Percentiles rank a stretch among this genome's conserved stretches.
phyloP scores from a whole-genome alignment of 495 filamentous ascomycete genomes.

The Aspergillus biplanus region DNA sequence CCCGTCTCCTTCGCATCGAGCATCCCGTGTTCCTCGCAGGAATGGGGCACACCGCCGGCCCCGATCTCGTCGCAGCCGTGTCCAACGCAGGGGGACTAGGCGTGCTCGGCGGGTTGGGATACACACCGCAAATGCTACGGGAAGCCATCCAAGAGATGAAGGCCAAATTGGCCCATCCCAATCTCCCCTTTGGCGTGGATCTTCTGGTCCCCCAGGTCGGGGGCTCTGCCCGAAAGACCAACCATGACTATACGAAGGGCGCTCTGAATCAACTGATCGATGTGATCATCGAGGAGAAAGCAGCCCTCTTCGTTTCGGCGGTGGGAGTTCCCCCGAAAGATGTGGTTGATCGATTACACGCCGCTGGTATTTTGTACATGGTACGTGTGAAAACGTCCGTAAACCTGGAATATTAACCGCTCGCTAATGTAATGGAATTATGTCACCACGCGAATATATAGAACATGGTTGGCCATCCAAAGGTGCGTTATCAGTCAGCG shows the following conservation, averaged over 20 bases:
- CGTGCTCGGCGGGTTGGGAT: constrained; percentile 94
- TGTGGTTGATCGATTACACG: constrained; percentile 87
- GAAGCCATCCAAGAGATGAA: constrained; percentile 96
- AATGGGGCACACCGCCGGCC: constrained; percentile 98
- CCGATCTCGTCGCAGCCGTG: constrained; percentile 93
- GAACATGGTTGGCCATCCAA: constrained; percentile 99
- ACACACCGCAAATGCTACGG: constrained; percentile 92
- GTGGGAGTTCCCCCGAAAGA: constrained; percentile 88
- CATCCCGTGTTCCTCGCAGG: constrained; percentile 93
- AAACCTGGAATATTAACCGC: no score
- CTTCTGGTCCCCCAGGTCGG: constrained; percentile 92
- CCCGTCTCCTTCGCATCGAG: constrained; percentile 95
- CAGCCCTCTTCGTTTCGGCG: constrained; percentile 92
- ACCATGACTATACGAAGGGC: constrained; percentile 99
- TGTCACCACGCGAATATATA: no score
- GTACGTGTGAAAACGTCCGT: not conserved
- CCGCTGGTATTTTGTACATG: constrained; percentile 85
- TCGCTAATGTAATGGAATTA: no score
- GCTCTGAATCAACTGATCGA: constrained; percentile 89
- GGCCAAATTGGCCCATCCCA: constrained; percentile 84
- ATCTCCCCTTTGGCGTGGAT: constrained; percentile 95
- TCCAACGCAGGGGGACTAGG: constrained; percentile 96
- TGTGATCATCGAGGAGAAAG: constrained; percentile 86
- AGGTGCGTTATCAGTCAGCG: no score
- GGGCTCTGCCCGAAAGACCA: constrained; percentile 89